Evolutionary conservation across 2,329 filamentous ascomycete genomes (phyloP).

Genomic region (Pseudodiploospora longispora): DNA sequence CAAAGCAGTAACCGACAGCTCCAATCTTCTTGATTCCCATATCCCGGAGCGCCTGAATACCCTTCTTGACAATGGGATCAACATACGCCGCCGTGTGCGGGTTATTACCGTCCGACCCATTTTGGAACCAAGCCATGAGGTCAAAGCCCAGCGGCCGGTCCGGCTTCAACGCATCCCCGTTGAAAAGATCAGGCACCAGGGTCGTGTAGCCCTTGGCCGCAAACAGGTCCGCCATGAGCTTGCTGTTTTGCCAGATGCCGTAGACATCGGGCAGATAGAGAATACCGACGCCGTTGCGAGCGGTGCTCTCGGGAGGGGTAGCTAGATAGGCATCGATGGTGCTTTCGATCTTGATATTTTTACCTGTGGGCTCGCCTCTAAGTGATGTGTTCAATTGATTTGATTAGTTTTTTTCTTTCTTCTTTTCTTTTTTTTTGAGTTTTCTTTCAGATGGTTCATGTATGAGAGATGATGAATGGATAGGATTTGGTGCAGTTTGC

Average conservation of each 20-base stretch:
- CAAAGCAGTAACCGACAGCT: constrained; percentile 67
- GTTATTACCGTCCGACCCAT: constrained; percentile 37
- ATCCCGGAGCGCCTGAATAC: constrained; percentile 46
- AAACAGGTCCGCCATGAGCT: constrained; percentile 29
- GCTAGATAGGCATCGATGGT: constrained; percentile 14
- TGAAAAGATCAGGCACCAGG: constrained; percentile 25
- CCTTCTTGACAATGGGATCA: constrained; percentile 21
- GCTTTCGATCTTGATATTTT: constrained; percentile 8
- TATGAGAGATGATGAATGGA: background rate
- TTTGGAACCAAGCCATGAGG: constrained; percentile 20
- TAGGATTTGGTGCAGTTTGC: background rate
- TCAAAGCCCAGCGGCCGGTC: constrained; percentile 28
- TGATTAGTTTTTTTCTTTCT: no score
- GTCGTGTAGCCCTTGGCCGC: constrained; percentile 24
- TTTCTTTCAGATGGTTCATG: no score
- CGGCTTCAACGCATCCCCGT: constrained; percentile 33
- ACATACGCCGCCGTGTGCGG: constrained; percentile 23
- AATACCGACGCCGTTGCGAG: constrained; percentile 5
- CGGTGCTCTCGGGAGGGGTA: constrained; percentile 9
- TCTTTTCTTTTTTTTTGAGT: no score
- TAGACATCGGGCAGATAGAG: constrained; percentile 9
- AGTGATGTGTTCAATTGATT: background rate
- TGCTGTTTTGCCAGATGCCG: constrained; percentile 34
- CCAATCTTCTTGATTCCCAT: constrained; percentile 52
- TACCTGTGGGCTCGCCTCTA: constrained; percentile 7